Evolutionary conservation across 2,329 filamentous ascomycete species (phyloP), one percentile per base, ranked within the genome.

Genomic region (Botrytis cinerea): DNA sequence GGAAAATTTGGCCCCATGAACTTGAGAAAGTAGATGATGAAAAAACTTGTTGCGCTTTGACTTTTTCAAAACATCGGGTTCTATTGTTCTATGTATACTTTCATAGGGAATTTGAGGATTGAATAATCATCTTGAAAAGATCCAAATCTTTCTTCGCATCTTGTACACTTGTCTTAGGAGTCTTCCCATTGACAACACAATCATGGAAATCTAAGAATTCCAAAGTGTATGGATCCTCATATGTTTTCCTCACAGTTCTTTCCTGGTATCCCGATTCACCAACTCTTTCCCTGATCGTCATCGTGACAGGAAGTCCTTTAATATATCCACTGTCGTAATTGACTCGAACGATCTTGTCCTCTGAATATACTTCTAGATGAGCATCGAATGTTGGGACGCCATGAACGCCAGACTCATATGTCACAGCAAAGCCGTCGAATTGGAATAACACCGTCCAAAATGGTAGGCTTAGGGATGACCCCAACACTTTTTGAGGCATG

Each of bases 361-460:
- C 78, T 0, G 85, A 85, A 75, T 88, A 90, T 0, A 91, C 82
- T 4, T 85, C 85, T 10, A 89, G 78, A 61, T 85, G 83, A 0
- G 87, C 85, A 71, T 89, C 87, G 68, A 89, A 88, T 0, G 80
- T 77, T 0, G 88, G 86, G 0, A 91, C 84, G 0, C 79, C 77
- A 75, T 87, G 84, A 35, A 89, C 82, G 0, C 89, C 88, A 0
- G 84, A 85, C 75, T 91, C 89, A 75, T 90, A 91, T 0, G 84
- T 83, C 2, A 89, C 83, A 0, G 86, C 82, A 73, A 89, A 91
- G 35, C 76, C 74, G 12, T 77, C 73, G 74, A 84, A 87, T 38
- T 84, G 80, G 77, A 86, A 86, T 2, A 86, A 81, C 0, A 83
- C 84, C n/a, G 78, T 81, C 73, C 80, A 85, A 71, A 85, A 84